These are phyloP conservation scores for Polygonum maritimum DNA, from an alignment of 148 eudicot genomes.

Conservation along the genomic window DNA sequence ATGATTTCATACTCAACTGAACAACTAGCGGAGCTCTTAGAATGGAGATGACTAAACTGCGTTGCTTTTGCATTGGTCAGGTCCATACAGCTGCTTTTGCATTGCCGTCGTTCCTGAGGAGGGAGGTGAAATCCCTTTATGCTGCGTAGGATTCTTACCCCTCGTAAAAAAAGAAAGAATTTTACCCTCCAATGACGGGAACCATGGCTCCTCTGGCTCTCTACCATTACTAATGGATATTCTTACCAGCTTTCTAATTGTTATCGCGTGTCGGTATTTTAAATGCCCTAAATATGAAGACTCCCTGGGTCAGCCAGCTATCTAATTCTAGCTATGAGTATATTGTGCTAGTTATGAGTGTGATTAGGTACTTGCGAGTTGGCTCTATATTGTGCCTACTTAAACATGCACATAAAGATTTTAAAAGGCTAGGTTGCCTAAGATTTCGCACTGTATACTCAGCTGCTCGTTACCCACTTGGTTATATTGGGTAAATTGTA, in stretches of 20 bases:
- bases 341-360: background rate
- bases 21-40: background rate
- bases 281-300: background rate
- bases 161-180: background rate
- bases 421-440: background rate
- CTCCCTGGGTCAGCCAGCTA: background rate
- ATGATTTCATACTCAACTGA: background rate
- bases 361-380: background rate
- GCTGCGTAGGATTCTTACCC: conserved; percentile 4
- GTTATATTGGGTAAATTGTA: no score
- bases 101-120: conserved; percentile 69
- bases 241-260: background rate
- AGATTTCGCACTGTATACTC: background rate
- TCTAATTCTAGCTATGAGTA: background rate
- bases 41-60: background rate
- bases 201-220: background rate
- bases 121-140: conserved; percentile 53
- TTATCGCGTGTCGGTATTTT: background rate
- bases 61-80: conserved; percentile 25
- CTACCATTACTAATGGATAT: background rate
- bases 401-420: background rate
- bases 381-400: background rate
- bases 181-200: background rate
- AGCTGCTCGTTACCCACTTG: no score
- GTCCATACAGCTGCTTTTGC: conserved; percentile 82